A percentile compares a stretch with the other conserved stretches of the same genome.
phyloP scores from a whole-genome alignment of 352 stramenopile genomes.

The Albugo laibachii region DNA sequence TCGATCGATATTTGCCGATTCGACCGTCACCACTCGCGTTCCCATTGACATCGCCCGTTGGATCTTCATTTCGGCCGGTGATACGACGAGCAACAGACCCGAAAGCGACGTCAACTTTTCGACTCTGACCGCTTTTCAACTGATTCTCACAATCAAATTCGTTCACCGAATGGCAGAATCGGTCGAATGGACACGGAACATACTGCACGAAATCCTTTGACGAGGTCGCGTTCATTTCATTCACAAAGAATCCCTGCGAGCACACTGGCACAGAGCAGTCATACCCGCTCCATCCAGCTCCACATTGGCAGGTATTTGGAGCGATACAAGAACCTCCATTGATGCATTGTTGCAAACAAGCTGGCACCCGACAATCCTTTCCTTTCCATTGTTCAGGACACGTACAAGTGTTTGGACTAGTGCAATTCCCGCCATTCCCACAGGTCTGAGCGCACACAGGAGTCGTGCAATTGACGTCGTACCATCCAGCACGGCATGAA shows the following conservation, averaged over 20 bases:
- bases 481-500: conserved; percentile 81
- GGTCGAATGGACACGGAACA: conserved; percentile 74
- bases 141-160: conserved; percentile 80
- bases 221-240: conserved; percentile 12
- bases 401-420: conserved; percentile 74
- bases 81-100: conserved; percentile 8
- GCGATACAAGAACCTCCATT: conserved; percentile 86
- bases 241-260: conserved; percentile 83
- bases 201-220: conserved; percentile 53
- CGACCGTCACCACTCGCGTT: no score
- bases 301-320: conserved; percentile 88
- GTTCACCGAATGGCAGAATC: conserved; percentile 83
- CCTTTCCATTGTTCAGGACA: conserved; percentile 81
- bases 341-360: conserved; percentile 74
- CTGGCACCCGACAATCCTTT: conserved; percentile 80
- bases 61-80: conserved; percentile 14
- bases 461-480: conserved; percentile 92
- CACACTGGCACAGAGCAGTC: conserved; percentile 87
- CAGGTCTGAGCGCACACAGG: conserved; percentile 91
- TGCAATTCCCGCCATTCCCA: conserved; percentile 92
- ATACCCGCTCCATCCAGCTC: conserved; percentile 80
- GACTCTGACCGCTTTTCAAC: conserved; percentile 11
- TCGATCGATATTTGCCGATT: no score
- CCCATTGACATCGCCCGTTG: conserved; percentile 3
- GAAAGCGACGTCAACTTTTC: conserved; percentile 17